These are phyloP conservation scores for Dothistroma septosporum DNA, from an alignment of 2,329 filamentous ascomycete species.

Conservation along the genomic window DNA sequence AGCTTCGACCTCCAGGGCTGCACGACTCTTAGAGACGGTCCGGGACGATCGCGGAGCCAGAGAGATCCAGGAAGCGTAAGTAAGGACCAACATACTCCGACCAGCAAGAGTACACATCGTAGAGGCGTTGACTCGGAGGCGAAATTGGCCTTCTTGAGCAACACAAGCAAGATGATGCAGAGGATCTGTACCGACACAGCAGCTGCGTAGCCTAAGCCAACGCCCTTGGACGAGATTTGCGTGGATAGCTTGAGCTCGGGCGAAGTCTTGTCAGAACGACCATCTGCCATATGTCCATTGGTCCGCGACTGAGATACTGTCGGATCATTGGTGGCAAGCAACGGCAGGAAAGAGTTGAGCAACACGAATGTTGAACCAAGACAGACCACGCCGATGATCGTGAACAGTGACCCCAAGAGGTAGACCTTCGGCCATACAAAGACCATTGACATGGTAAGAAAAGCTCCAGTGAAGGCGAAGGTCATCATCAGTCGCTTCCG, in stretches of 20 bases:
- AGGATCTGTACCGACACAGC: constrained; percentile 75
- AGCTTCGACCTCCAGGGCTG: constrained; percentile 18
- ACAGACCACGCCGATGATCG: constrained; percentile 81
- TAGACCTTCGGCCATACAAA: constrained; percentile 71
- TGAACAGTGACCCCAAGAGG: constrained; percentile 71
- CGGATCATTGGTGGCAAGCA: constrained; percentile 79
- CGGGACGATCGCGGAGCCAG: constrained; percentile 63
- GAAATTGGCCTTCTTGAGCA: constrained; percentile 51
- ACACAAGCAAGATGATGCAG: constrained; percentile 68
- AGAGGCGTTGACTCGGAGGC: constrained; percentile 72
- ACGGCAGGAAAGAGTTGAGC: constrained; percentile 87
- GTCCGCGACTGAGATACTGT: constrained; percentile 6
- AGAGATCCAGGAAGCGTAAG: constrained; percentile 81
- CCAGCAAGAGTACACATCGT: constrained; percentile 72
- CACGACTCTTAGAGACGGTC: constrained; percentile 65
- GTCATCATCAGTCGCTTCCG: constrained; percentile 76
- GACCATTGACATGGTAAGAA: constrained; percentile 76
- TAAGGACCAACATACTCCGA: constrained; percentile 82
- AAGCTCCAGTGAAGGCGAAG: constrained; percentile 75
- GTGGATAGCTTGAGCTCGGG: constrained; percentile 74
- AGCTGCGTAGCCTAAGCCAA: constrained; percentile 83
- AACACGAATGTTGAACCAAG: constrained; percentile 93
- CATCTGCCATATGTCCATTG: background rate
- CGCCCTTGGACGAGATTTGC: constrained; percentile 79
- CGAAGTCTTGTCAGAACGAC: constrained; percentile 37